Conservation (phyloP, 805 yeast species). For the Henningerozyma blattae region DNA sequence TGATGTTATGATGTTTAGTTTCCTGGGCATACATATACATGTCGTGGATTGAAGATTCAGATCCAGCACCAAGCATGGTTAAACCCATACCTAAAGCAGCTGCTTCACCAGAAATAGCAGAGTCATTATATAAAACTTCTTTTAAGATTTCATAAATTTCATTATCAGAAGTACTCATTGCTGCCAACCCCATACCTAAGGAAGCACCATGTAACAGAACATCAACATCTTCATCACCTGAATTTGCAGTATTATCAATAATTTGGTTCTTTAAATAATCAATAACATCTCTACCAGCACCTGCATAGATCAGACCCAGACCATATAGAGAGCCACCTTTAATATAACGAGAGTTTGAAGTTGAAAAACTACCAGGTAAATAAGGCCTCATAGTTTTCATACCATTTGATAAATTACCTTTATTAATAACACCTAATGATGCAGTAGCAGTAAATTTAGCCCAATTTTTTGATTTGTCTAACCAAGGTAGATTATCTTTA, state of each 20-base stretch:
- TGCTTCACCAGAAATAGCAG: conserved; percentile 91
- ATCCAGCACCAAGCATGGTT: conserved; percentile 86
- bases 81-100: conserved; percentile 95
- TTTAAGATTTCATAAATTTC: conserved; percentile 71
- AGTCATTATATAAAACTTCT: conserved; percentile 75
- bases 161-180: conserved; percentile 77
- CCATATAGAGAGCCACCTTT: conserved; percentile 95
- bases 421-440: conserved; percentile 93
- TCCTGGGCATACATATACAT: conserved; percentile 88
- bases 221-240: conserved; percentile 61
- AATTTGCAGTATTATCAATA: conserved; percentile 45
- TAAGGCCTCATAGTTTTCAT: conserved; percentile 79
- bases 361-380: conserved; percentile 56
- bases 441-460: conserved; percentile 97
- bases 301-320: conserved; percentile 87
- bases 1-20: conserved; percentile 90
- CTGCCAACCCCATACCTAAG: conserved; percentile 91
- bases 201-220: conserved; percentile 92
- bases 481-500: conserved; percentile 86
- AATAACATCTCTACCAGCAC: conserved; percentile 83
- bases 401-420: conserved; percentile 89
- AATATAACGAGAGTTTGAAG: conserved; percentile 67
- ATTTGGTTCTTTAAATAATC: conserved; percentile 66
- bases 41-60: conserved; percentile 54
- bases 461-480: conserved; percentile 97